Percentiles rank a stretch among this genome's conserved stretches.
Evolutionary conservation across 352 stramenopile species (phyloP).

Genomic region (Globisporangium iwayamae): DNA sequence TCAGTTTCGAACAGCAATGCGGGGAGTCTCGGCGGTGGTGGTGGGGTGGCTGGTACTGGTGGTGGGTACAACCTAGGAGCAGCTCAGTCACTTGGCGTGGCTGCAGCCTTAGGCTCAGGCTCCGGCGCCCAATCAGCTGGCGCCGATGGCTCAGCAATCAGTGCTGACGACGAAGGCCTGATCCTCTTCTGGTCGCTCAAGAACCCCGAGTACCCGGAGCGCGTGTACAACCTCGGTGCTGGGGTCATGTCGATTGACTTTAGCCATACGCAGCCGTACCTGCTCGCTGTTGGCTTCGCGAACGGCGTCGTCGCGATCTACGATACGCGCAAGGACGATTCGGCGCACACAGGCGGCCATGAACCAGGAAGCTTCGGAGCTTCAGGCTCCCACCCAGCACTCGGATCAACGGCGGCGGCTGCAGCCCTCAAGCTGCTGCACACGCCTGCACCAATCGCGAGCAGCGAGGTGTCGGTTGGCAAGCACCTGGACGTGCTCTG

Average conservation of each 20-base stretch:
- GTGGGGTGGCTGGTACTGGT: background rate
- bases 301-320: constrained; percentile 91
- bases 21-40: background rate
- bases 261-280: constrained; percentile 75
- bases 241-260: constrained; percentile 90
- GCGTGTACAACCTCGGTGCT: constrained; percentile 73
- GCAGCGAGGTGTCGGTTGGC: constrained; percentile 46
- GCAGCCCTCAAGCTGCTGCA: constrained; percentile 6
- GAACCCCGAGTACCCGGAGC: constrained; percentile 90
- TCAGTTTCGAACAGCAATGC: background rate
- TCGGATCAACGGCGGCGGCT: background rate
- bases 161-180: constrained; percentile 42
- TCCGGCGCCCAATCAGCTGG: constrained; percentile 4
- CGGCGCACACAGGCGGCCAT: background rate
- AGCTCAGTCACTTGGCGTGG: background rate
- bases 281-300: constrained; percentile 87
- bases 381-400: background rate
- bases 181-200: constrained; percentile 94
- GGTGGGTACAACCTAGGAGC: background rate
- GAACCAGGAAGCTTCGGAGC: background rate
- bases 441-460: constrained; percentile 49
- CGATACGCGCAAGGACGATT: constrained; percentile 79
- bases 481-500: constrained; percentile 91
- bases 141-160: constrained; percentile 1
- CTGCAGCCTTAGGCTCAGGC: background rate